Conservation (phyloP, 805 yeast species). For the Candida tammaniensis region DNA sequence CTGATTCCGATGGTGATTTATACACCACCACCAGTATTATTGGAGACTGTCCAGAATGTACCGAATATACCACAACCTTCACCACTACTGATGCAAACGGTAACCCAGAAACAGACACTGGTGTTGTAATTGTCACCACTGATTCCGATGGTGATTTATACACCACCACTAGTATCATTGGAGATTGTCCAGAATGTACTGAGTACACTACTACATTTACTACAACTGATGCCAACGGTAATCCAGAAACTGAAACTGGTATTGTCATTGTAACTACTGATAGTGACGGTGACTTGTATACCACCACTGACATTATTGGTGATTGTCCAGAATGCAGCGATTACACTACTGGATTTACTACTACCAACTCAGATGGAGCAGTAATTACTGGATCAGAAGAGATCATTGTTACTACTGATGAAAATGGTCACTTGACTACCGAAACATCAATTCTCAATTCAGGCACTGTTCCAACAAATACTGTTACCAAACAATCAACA, state of each 20-base stretch:
- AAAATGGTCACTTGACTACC: conserved; percentile 12
- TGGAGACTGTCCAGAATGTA: conserved; percentile 11
- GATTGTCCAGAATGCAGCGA: conserved; percentile 8
- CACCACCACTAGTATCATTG: conserved; percentile 11
- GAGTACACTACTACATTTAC: conserved; percentile 16
- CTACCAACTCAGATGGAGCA: conserved; percentile 15
- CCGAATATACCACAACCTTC: conserved; percentile 12
- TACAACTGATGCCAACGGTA: conserved; percentile 13
- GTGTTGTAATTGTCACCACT: conserved; percentile 18
- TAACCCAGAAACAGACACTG: conserved; percentile 10
- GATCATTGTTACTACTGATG: conserved; percentile 15
- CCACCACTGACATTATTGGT: conserved; percentile 11
- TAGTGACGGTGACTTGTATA: conserved; percentile 10
- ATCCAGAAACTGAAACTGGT: conserved; percentile 12
- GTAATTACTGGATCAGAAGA: conserved; percentile 12
- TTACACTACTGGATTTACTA: conserved; percentile 15
- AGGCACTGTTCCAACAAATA: conserved; percentile 6
- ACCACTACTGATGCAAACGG: conserved; percentile 11
- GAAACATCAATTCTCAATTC: conserved; percentile 8
- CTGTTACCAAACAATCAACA: conserved; percentile 15
- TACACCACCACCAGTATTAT: conserved; percentile 7
- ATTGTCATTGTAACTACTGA: conserved; percentile 16
- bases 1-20: conserved; percentile 14
- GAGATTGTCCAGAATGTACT: conserved; percentile 12
- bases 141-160: conserved; percentile 15